Base-by-base conservation (phyloP, 2,329 filamentous ascomycete genomes). In the Fusarium nanum region DNA sequence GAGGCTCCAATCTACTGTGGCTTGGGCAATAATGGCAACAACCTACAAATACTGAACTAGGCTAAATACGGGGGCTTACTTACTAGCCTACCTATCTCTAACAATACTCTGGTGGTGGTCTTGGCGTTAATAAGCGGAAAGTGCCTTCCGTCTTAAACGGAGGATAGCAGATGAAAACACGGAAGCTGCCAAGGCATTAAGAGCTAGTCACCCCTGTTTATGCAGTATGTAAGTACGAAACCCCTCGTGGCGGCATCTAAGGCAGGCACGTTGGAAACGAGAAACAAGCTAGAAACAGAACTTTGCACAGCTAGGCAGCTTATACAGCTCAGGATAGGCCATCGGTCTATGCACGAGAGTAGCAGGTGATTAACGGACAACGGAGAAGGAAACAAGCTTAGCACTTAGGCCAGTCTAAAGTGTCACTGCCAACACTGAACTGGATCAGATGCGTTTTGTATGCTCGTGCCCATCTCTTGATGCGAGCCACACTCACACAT, bases 1-100 rank as follows among this genome's bases (percentile, higher is more conserved):
- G 45, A 75, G 73, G 73, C 61, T 58, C 8, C 23, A 65, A 60
- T 10, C 23, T 64, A 60, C 18, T 53, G 46, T 65, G 67, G 67
- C 67, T 68, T n/a, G 34, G 18, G 34, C 10, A 37, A 37, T 13
- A 16, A 37, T 18, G 34, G 18, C 34, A 18, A 18, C 23, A 37
- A 37, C 34, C 34, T n/a, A 11, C 34, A 37, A 37, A n/a, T 37
- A 37, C 18, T n/a, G 10, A 37, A 18, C 18, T 37, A 34, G 8
- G 16, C 28, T 14, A 13, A 30, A 14, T 14, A 37, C 16, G 32
- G 32, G 9, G 32, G 18, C 16, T 37, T 18, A 37, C 28, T 30
- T 28, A 28, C 30, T 32, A 32, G 14, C 30, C 30, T 32, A 34
- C 32, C 32, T 34, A 34, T 22, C 20, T 34, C 30, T 40, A 37